These are phyloP conservation scores for Picochlorum costavermella DNA, from an alignment of 139 green algal species.

Conservation along the genomic window DNA sequence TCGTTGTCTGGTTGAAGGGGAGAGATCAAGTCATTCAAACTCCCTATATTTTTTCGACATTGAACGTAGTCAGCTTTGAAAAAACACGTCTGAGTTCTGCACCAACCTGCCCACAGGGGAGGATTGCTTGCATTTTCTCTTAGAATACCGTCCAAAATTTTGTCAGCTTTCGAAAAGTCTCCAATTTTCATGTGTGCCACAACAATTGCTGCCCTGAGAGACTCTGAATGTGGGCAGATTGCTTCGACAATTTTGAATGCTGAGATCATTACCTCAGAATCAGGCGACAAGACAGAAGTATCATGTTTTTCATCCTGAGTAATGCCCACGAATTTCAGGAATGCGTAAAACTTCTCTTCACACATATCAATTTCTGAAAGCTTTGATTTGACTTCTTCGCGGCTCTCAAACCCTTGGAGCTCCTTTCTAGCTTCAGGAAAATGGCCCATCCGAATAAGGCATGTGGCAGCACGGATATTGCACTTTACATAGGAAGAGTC, in stretches of 20 bases:
- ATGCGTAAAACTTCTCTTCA: neutral
- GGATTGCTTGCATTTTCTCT: neutral
- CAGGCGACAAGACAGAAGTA: slow-evolving; percentile 1
- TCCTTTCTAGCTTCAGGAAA: slow-evolving; percentile 8
- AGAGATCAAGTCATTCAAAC: too few species aligned
- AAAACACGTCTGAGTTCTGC: slow-evolving; percentile 17
- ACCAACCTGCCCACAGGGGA: slow-evolving; percentile 13
- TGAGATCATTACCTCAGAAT: neutral
- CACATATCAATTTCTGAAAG: neutral
- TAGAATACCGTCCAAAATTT: neutral
- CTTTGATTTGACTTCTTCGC: neutral
- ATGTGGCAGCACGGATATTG: slow-evolving; percentile 28
- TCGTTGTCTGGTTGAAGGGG: too few species aligned
- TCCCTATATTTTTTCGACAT: slow-evolving; percentile 3
- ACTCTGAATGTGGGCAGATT: neutral
- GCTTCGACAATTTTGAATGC: neutral
- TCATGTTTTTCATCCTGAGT: neutral
- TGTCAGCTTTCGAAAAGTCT: neutral
- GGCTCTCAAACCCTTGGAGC: slow-evolving; percentile 3
- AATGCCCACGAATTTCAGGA: neutral
- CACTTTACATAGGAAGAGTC: slow-evolving; percentile 17
- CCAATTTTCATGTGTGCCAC: neutral
- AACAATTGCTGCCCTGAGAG: neutral
- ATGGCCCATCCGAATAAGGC: slow-evolving; percentile 15
- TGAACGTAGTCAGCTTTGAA: slow-evolving; percentile 9